Evolutionary conservation across 306 rosid genomes (phyloP), one percentile per base, ranked within the genome.

Genomic region (Sophora flavescens): DNA sequence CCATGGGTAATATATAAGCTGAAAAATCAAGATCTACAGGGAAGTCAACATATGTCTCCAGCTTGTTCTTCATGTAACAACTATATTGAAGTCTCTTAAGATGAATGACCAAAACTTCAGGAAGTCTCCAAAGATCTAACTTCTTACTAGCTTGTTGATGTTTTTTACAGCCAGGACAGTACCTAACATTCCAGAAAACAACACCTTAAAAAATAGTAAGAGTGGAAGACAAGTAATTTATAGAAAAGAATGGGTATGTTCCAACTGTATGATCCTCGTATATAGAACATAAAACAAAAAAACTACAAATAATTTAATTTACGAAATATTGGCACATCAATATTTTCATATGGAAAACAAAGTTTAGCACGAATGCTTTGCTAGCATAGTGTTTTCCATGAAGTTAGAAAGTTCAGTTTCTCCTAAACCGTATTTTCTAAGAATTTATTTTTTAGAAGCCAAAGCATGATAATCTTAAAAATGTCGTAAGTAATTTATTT

Each of bases 71-170:
- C 82, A 78, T 63, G 80, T 83, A 92, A 6, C 96, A 93, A 81
- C 97, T 95, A 84, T 95, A 95, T 26, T 92, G 90, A 86, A 95
- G 92, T 83, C 97, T 92, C 92, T 95, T 92, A 68, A 95, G 90
- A 88, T 95, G 99, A 84, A 95, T 88, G 76, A 95, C 99, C 91
- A 95, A 83, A 84, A 95, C 90, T 87, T 92, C 96, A 35, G 99
- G 99, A 70, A 95, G 94, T 84, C 97, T 95, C 97, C 99, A 95
- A 57, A 95, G 97, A 78, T 95, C 99, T 82, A 95, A 88, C 89
- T 92, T 95, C 84, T 95, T 95, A 82, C 95, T 89, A 62, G 99
- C 99, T 80, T 95, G 97, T 59, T 89, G 76, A 81, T 87, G 99
- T 76, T 83, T 57, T 89, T 95, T 90, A 87, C 99, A 95, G 76